Base-by-base conservation (phyloP, 805 yeast species). In the Ogataea ganodermae region DNA sequence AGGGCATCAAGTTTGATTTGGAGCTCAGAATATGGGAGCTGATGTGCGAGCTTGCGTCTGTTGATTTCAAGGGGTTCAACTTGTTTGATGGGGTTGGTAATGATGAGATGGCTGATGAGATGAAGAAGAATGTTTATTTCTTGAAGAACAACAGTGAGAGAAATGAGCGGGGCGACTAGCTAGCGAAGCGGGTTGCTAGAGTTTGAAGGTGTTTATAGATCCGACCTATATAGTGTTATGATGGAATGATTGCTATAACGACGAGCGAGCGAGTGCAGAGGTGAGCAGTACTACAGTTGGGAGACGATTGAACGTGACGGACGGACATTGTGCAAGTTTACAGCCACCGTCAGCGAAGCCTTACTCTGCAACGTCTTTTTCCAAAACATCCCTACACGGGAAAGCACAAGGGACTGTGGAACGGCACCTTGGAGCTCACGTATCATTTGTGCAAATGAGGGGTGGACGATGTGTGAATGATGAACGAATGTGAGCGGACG, bases 11-110 rank as follows among this genome's bases (percentile, higher is more conserved):
- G 38, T 42, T 47, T 21, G 67, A 64, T 49, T 43, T 63, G 26
- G 69, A 65, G 45, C 48, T 59, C 16, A 55, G 46, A 28, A 44
- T 65, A 17, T 65, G 68, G 68, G 44, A 51, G 33, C 30, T 50
- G 6, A 58, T 63, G 48, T 30, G 23, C 33, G 58, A 57, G 35
- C 49, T 63, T 16, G 49, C 60, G 8, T 21, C 20, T 5, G 48
- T 41, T 26, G 67, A 63, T 46, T 62, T 63, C 33, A 56, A 60
- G 24, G 66, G 64, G 2, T 63, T 60, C 37, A 44, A 48, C 35
- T 35, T 63, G 23, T 63, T 62, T 37, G 53, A 51, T 8, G 38
- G 28, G 7, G 49, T 52, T 17, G 58, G 61, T 9, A 62, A 62
- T 49, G 66, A 60, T 41, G 63, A 61, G 35, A 54, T 56, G 47